Evolutionary conservation across 768 basidiomycete species (phyloP).

Genomic region (Coprinellus micaceus): DNA sequence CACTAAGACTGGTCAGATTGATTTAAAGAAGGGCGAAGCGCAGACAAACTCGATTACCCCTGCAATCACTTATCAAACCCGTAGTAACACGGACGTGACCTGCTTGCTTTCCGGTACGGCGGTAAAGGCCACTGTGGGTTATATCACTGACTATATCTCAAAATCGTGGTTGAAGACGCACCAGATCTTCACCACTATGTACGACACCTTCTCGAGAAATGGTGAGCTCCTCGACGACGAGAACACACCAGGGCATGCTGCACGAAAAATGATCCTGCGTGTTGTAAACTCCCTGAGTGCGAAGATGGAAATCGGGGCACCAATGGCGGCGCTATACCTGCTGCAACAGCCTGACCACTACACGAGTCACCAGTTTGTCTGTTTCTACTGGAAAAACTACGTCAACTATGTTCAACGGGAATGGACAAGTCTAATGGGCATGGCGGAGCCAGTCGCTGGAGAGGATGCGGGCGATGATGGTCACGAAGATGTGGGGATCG

Average conservation of each 20-base stretch:
- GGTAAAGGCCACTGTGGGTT: constrained; percentile 28
- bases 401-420: not conserved
- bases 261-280: not conserved
- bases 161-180: constrained; percentile 31
- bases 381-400: no score
- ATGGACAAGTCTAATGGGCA: no score
- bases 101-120: constrained; percentile 33
- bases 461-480: not conserved
- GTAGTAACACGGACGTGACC: constrained; percentile 35
- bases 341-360: no score
- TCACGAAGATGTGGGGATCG: no score
- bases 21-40: constrained; percentile 28
- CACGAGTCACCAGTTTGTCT: no score
- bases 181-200: constrained; percentile 12
- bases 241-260: not conserved
- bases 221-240: not conserved
- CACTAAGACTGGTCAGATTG: constrained; percentile 19
- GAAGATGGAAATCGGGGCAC: constrained; percentile 10
- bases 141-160: constrained; percentile 37
- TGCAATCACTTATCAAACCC: constrained; percentile 23
- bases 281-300: constrained; percentile 12
- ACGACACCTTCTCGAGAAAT: not conserved
- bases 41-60: constrained; percentile 30
- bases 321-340: no score
- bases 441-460: constrained; percentile 1